These are phyloP conservation scores for Mucor irregularis DNA, from an alignment of 371 early-diverging fungal species.

Conservation along the genomic window DNA sequence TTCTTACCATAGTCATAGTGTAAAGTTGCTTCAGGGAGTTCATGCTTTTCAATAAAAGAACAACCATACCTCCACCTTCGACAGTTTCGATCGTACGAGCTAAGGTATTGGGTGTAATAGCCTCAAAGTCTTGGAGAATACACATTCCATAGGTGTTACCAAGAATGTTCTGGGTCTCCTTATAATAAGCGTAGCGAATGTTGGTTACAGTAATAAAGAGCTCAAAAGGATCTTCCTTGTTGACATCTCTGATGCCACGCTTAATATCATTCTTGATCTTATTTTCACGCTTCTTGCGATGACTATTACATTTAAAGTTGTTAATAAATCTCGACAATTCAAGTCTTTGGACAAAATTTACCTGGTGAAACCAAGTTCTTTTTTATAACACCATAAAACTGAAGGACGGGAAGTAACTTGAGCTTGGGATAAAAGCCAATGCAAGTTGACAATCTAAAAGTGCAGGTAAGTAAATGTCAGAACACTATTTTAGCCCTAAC, in stretches of 20 bases:
- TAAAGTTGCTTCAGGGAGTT: slow-evolving; percentile 94
- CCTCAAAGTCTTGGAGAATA: slow-evolving; percentile 99
- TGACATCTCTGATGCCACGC: slow-evolving; percentile 85
- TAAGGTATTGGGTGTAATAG: slow-evolving; percentile 96
- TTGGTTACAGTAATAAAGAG: slow-evolving; percentile 93
- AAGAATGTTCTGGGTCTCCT: slow-evolving; percentile 97
- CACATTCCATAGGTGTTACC: slow-evolving; percentile 99
- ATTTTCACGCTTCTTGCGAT: slow-evolving; percentile 95
- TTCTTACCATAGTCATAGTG: slow-evolving; percentile 91
- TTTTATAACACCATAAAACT: slow-evolving; percentile 99
- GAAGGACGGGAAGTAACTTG: slow-evolving; percentile 88
- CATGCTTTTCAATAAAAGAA: slow-evolving; percentile 93
- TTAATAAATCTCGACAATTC: not conserved
- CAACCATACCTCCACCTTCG: slow-evolving; percentile 98
- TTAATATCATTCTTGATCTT: slow-evolving; percentile 92
- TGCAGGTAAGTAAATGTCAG: not conserved
- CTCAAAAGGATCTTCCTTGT: slow-evolving; percentile 95
- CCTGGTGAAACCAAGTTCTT: slow-evolving; percentile 93
- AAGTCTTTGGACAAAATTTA: slow-evolving; percentile 14
- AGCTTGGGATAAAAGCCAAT: slow-evolving; percentile 94
- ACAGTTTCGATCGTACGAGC: slow-evolving; percentile 99
- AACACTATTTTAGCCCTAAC: not conserved
- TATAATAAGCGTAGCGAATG: slow-evolving; percentile 98
- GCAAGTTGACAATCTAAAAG: slow-evolving; percentile 87
- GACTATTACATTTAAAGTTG: slow-evolving; percentile 44